Base-by-base conservation (phyloP, 345 rosid species). In the Angophora floribunda region DNA sequence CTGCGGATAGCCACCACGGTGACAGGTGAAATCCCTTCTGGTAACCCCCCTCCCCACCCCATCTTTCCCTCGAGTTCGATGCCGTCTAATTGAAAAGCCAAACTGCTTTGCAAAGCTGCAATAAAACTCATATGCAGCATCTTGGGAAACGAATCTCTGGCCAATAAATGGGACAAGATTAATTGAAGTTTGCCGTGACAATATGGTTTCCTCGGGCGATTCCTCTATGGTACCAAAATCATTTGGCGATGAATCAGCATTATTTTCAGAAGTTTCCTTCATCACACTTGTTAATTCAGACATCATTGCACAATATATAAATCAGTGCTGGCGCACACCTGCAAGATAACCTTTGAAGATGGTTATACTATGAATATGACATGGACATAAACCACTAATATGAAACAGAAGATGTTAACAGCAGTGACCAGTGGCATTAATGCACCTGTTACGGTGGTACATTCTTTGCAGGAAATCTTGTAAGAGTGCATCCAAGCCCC, bases 21-120 rank as follows among this genome's bases (percentile, higher is more conserved):
- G 95, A 90, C 95, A 93, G 28, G 95, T 93, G 85, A 95, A 93
- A 90, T 95, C 95, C 90, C 95, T 89, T 87, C 96, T 91, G 13
- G 95, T 95, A 61, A 94, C 88, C 87, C 96, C 96, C 92, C 94
- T 87, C 88, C 96, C 95, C 57, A 93, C 94, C 50, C 94, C 95
- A 91, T 93, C 95, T 86, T 93, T 94, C 70, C 94, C 96, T 75
- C 96, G 90, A 57, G 95, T 94, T 50, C 95, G 90, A 84, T 94
- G 96, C 44, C 95, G 90, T 85, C 96, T 93, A 85, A 94, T 93
- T 7, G 96, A 93, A 89, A 93, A 93, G 41, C 96, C 96, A 91
- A 92, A 92, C 89, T 93, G 96, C 92, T 92, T 94, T 52, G 93
- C 94, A 88, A 94, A 94, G 84, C 95, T 92, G 91, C 96, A 93